These are phyloP conservation scores for Zelonia costaricensis DNA, from an alignment of 208 protist genomes.

Conservation along the genomic window DNA sequence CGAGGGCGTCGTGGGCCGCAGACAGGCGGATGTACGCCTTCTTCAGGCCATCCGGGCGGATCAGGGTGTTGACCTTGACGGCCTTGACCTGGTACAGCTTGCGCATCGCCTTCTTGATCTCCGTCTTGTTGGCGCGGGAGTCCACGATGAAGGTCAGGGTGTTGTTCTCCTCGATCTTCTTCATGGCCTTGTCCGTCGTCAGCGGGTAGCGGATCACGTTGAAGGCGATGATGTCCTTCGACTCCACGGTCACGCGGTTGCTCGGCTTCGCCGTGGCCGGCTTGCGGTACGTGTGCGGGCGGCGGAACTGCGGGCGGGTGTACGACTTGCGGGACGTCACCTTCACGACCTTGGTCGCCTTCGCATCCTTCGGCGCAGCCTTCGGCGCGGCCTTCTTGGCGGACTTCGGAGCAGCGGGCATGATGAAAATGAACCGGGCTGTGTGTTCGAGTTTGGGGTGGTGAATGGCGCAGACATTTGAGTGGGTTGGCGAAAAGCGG, in stretches of 20 bases:
- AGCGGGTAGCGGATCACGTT: conserved; percentile 97
- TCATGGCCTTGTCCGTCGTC: conserved; percentile 98
- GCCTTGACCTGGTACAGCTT: conserved; percentile 98
- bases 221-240: conserved; percentile 88
- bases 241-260: conserved; percentile 86
- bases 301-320: conserved; percentile 95
- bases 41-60: conserved; percentile 98
- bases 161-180: conserved; percentile 99
- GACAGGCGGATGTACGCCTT: conserved; percentile 98
- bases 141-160: conserved; percentile 99
- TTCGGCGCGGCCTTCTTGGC: conserved; percentile 53
- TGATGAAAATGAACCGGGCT: conserved; percentile 22
- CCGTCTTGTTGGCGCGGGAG: conserved; percentile 96
- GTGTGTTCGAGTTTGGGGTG: too few species aligned
- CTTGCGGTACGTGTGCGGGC: conserved; percentile 95
- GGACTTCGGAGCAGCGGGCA: conserved; percentile 54
- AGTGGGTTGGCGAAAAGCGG: too few species aligned
- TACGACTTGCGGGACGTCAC: conserved; percentile 94
- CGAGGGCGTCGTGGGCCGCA: conserved; percentile 96
- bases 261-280: conserved; percentile 90
- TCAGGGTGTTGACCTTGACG: conserved; percentile 99
- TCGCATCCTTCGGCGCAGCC: conserved; percentile 61
- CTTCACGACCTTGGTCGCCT: conserved; percentile 85
- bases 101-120: conserved; percentile 98
- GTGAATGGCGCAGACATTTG: too few species aligned